Evolutionary conservation across 495 filamentous ascomycete genomes (phyloP).

Genomic region (Aspergillus nidulans): DNA sequence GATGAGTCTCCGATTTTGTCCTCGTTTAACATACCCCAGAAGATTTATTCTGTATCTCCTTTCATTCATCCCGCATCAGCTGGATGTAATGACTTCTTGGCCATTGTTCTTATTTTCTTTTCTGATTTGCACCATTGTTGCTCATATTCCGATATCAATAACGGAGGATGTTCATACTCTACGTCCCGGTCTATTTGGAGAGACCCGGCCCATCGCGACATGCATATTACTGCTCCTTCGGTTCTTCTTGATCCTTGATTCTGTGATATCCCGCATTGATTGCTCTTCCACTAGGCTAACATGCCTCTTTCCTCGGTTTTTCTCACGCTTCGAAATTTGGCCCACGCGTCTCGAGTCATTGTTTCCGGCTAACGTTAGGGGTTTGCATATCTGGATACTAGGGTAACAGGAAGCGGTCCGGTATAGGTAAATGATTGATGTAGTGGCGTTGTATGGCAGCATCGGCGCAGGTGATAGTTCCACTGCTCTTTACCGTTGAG

Average conservation of each 20-base stretch:
- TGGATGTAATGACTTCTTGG: constrained; percentile 8
- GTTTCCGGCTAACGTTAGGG: constrained; percentile 4
- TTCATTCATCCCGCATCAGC: neutral
- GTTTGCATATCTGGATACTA: constrained; percentile 9
- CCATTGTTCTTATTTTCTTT: too few relatives aligned
- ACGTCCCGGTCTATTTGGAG: neutral
- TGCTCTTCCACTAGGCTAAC: neutral
- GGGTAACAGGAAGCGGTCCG: constrained; percentile 1
- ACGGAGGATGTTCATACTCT: constrained; percentile 2
- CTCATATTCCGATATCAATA: neutral
- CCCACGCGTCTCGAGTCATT: neutral
- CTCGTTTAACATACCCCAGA: constrained; percentile 12
- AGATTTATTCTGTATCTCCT: constrained; percentile 13
- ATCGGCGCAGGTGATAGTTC: constrained; percentile 19
- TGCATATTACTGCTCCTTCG: constrained; percentile 2
- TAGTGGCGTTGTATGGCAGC: constrained; percentile 16
- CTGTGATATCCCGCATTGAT: constrained; percentile 9
- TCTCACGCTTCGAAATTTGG: neutral
- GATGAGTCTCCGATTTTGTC: constrained; percentile 25
- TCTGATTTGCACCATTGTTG: neutral
- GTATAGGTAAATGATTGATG: constrained; percentile 5
- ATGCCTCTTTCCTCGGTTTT: constrained; percentile 6
- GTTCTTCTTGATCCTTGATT: neutral
- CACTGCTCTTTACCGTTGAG: neutral
- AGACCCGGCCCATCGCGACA: neutral